phyloP scores from a whole-genome alignment of 2,329 filamentous ascomycete species.

The Talaromyces pinophilus region DNA sequence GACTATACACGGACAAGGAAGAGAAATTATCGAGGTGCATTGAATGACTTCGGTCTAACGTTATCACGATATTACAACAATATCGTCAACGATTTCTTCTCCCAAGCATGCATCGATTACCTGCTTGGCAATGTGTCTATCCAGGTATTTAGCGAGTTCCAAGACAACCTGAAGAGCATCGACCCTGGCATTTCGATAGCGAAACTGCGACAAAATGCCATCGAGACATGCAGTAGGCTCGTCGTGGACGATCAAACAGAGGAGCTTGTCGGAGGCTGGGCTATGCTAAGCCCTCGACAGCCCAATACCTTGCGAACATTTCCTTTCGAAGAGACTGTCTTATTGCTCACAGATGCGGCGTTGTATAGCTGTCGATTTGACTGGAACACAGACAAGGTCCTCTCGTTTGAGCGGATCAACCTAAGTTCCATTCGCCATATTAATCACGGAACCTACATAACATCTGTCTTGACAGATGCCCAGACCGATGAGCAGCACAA shows the following conservation, averaged over 20 bases:
- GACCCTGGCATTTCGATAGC: slow-evolving; percentile 87
- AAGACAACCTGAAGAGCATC: slow-evolving; percentile 86
- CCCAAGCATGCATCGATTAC: slow-evolving; percentile 92
- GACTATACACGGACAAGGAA: slow-evolving; percentile 93
- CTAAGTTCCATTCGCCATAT: slow-evolving; percentile 72
- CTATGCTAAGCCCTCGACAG: slow-evolving; percentile 72
- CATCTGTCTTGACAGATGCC: slow-evolving; percentile 74
- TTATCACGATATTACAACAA: slow-evolving; percentile 75
- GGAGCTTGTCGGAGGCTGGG: slow-evolving; percentile 87
- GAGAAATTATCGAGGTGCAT: slow-evolving; percentile 82
- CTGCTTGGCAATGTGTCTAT: slow-evolving; percentile 84
- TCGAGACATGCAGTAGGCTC: slow-evolving; percentile 83
- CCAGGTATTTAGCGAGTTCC: slow-evolving; percentile 89
- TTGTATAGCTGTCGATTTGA: slow-evolving; percentile 90
- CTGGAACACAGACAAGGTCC: slow-evolving; percentile 93
- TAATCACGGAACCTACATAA: slow-evolving; percentile 84
- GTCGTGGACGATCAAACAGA: slow-evolving; percentile 82
- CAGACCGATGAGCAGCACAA: slow-evolving; percentile 79
- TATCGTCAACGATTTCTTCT: slow-evolving; percentile 97
- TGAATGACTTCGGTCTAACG: slow-evolving; percentile 88
- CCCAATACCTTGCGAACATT: slow-evolving; percentile 68
- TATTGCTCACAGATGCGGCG: slow-evolving; percentile 81
- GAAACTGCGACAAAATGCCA: slow-evolving; percentile 82
- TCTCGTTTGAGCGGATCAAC: slow-evolving; percentile 83
- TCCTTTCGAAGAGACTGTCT: slow-evolving; percentile 83